phyloP scores from a whole-genome alignment of 306 rosid species.

The Dalbergia oliveri region DNA sequence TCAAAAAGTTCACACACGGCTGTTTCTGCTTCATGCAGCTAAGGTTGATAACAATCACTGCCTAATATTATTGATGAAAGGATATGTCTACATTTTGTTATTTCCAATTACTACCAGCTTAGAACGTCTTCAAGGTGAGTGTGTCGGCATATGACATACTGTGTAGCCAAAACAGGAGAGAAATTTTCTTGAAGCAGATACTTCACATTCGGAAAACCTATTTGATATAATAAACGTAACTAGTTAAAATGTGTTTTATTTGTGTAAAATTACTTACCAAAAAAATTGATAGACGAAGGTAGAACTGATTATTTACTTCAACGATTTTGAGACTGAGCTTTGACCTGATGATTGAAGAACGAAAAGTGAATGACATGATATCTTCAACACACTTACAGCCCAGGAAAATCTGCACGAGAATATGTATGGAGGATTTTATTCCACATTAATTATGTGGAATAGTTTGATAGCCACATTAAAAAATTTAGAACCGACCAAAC shows the following conservation, averaged over 20 bases:
- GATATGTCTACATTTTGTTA: neutral
- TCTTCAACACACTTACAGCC: slow-evolving; percentile 9
- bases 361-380: neutral
- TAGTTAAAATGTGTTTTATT: neutral
- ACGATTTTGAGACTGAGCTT: slow-evolving; percentile 4
- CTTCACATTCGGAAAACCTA: neutral
- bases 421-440: neutral
- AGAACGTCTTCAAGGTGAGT: neutral
- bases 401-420: slow-evolving; percentile 19
- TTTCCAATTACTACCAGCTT: neutral
- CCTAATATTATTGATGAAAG: neutral
- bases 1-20: neutral
- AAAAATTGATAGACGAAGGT: neutral
- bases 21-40: neutral
- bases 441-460: neutral
- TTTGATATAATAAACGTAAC: neutral
- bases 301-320: neutral
- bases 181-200: slow-evolving; percentile 7
- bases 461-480: neutral
- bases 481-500: neutral
- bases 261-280: neutral
- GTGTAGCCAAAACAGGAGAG: neutral
- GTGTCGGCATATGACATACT: neutral
- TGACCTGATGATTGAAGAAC: neutral
- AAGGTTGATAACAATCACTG: neutral